A percentile compares a stretch with the other conserved stretches of the same genome.
Evolutionary conservation across 495 filamentous ascomycete genomes (phyloP).

Genomic region (Pyrenula massariospora): DNA sequence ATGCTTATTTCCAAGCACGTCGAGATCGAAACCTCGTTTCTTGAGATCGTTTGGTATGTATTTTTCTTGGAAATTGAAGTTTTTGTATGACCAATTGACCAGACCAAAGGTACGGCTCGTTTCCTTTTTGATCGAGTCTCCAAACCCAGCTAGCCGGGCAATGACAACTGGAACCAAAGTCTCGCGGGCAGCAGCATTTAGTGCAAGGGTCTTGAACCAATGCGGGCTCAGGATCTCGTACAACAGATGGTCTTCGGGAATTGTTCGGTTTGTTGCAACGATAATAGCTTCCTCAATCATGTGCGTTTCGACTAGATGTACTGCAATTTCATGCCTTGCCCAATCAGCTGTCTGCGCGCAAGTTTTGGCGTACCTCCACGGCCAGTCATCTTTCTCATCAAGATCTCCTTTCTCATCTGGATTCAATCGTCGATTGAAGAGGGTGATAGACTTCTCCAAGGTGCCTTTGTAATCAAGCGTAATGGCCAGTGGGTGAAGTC

Average conservation of each 20-base stretch:
- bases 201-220: slow-evolving; percentile 33
- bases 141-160: slow-evolving; percentile 19
- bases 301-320: slow-evolving; percentile 32
- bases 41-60: slow-evolving; percentile 32
- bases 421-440: too few species aligned
- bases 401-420: slow-evolving; percentile 11
- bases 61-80: too few species aligned
- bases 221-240: slow-evolving; percentile 29
- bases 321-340: slow-evolving; percentile 29
- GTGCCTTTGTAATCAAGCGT: too few species aligned
- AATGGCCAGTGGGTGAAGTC: slow-evolving; percentile 32
- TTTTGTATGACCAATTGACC: too few species aligned
- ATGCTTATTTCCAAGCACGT: slow-evolving; percentile 15
- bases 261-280: slow-evolving; percentile 26
- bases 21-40: slow-evolving; percentile 23
- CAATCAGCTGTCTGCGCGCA: slow-evolving; percentile 34
- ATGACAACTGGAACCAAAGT: slow-evolving; percentile 30
- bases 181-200: slow-evolving; percentile 32
- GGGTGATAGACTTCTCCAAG: too few species aligned
- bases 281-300: slow-evolving; percentile 34
- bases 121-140: too few species aligned
- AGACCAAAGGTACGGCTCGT: too few species aligned
- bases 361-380: slow-evolving; percentile 37
- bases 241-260: slow-evolving; percentile 25
- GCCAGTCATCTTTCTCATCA: slow-evolving; percentile 31